A percentile compares a stretch with the other conserved stretches of the same genome.
Conservation (phyloP, 2,329 filamentous ascomycete species). For the Microdochium nivale region DNA sequence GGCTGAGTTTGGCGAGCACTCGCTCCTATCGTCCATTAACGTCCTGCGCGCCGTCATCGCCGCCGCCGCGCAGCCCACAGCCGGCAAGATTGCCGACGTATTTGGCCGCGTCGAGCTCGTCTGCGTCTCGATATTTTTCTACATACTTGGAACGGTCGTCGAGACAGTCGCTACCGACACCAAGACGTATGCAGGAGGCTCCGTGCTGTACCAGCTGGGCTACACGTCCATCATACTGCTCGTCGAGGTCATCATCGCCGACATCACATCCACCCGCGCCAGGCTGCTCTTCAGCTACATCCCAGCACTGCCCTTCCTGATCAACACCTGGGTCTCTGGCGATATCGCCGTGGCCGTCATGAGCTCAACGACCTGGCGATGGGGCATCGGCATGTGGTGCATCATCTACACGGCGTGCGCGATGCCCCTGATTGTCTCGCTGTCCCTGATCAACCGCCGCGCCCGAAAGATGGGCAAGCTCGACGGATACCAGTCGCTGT, state of each 20-base stretch:
- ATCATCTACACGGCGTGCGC: conserved; percentile 51
- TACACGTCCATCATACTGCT: conserved; percentile 54
- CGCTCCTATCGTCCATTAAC: conserved; percentile 48
- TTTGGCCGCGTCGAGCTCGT: conserved; percentile 55
- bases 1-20: conserved; percentile 40
- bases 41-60: conserved; percentile 50
- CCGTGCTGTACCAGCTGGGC: conserved; percentile 53
- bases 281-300: conserved; percentile 59
- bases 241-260: conserved; percentile 55
- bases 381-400: conserved; percentile 57
- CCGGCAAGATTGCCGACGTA: conserved; percentile 54
- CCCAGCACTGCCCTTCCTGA: conserved; percentile 48
- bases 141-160: conserved; percentile 44
- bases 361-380: conserved; percentile 42
- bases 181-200: conserved; percentile 45
- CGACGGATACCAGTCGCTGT: conserved; percentile 12
- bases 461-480: conserved; percentile 43
- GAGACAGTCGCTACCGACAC: conserved; percentile 42
- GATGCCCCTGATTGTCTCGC: conserved; percentile 42
- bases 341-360: conserved; percentile 44
- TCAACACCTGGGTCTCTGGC: conserved; percentile 58
- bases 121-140: conserved; percentile 45
- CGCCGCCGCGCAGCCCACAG: conserved; percentile 47
- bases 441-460: conserved; percentile 40
- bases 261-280: conserved; percentile 53